Evolutionary conservation across 495 filamentous ascomycete species (phyloP).

Genomic region (Penicillium diatomitis): DNA sequence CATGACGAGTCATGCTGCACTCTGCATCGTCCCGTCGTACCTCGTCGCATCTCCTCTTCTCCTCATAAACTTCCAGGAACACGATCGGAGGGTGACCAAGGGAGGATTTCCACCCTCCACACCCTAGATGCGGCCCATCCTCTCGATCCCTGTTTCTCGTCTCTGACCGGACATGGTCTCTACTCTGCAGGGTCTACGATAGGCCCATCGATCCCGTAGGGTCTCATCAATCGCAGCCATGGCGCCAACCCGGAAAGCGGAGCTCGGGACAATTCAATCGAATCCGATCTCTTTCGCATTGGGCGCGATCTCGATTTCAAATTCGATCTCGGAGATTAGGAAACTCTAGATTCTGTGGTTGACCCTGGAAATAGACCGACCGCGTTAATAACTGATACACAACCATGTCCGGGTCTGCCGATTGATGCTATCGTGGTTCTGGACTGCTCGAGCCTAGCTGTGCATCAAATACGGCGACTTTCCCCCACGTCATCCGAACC

Average conservation of each 20-base stretch:
- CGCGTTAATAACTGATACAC: too few species aligned
- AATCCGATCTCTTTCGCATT: neutral
- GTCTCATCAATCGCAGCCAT: constrained; percentile 8
- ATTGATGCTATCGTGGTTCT: too few species aligned
- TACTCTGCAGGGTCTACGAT: neutral
- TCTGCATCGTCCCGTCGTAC: too few species aligned
- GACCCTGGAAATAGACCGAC: too few species aligned
- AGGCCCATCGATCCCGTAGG: neutral
- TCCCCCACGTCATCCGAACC: too few species aligned
- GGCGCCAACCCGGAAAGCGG: constrained; percentile 18
- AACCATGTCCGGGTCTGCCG: too few species aligned
- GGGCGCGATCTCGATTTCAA: neutral
- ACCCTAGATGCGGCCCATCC: neutral
- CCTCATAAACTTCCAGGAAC: neutral
- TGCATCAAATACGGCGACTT: too few species aligned
- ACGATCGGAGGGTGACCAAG: neutral
- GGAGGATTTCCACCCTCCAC: too few species aligned
- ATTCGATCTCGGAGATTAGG: neutral
- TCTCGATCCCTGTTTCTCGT: neutral
- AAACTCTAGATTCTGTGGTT: neutral
- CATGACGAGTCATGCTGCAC: too few species aligned
- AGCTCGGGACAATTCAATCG: constrained; percentile 5
- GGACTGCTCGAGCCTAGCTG: too few species aligned
- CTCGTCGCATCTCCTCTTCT: neutral
- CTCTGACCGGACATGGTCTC: neutral